Percentiles rank a stretch among this genome's conserved stretches.
phyloP scores from a whole-genome alignment of 164 flowering plant genomes.

The Brasenia schreberi region DNA sequence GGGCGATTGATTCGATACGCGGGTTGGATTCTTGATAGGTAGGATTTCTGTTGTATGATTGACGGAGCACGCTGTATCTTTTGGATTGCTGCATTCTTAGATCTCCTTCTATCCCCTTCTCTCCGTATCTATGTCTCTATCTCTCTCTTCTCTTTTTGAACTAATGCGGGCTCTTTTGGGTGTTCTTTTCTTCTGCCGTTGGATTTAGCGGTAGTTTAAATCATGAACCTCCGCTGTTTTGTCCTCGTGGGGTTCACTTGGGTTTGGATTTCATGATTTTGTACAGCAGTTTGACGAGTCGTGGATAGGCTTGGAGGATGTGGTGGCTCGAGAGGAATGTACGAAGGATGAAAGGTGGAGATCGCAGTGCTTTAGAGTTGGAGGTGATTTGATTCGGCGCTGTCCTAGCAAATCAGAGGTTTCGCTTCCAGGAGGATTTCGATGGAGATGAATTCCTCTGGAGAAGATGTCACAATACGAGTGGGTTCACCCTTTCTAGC shows the following conservation, averaged over 20 bases:
- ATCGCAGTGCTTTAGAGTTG: neutral
- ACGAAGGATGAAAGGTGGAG: neutral
- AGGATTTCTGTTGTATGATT: neutral
- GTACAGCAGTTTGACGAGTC: neutral
- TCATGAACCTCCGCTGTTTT: neutral
- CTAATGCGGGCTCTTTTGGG: neutral
- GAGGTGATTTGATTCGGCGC: neutral
- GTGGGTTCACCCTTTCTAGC: neutral
- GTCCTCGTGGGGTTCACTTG: neutral
- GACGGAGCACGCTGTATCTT: too few relatives aligned
- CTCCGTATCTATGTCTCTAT: too few relatives aligned
- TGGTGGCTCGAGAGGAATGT: neutral
- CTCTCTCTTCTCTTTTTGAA: neutral
- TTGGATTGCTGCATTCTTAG: too few relatives aligned
- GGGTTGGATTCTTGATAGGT: neutral
- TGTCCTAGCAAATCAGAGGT: neutral
- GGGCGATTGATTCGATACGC: neutral
- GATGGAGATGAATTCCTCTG: neutral
- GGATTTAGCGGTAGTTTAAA: neutral
- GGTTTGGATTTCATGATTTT: neutral
- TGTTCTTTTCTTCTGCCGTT: constrained; percentile 1
- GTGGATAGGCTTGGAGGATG: neutral
- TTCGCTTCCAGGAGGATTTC: neutral
- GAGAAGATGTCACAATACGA: neutral
- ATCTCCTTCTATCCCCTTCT: too few relatives aligned